phyloP scores from a whole-genome alignment of 768 basidiomycete genomes.

The Phaeotremella skinneri region DNA sequence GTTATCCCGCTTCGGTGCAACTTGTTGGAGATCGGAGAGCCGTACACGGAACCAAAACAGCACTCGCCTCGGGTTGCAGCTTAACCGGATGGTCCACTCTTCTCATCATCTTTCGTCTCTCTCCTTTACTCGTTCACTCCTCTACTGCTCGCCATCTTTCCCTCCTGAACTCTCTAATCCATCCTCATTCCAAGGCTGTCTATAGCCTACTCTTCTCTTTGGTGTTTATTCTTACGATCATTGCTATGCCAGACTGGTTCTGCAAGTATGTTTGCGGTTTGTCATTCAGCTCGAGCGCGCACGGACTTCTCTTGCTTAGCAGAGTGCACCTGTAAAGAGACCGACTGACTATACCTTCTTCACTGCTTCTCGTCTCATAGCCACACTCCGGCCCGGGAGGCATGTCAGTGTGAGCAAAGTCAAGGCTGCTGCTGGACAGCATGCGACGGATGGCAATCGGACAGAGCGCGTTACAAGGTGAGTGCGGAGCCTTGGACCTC shows the following conservation, averaged over 20 bases:
- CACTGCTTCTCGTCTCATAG: no score
- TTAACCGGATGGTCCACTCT: neutral
- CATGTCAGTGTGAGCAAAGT: neutral
- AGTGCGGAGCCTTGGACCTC: no score
- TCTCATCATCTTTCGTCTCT: neutral
- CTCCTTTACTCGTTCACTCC: no score
- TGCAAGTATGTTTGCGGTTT: neutral
- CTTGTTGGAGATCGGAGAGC: neutral
- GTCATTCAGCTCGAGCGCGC: no score
- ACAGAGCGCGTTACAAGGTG: neutral
- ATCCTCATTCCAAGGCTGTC: neutral
- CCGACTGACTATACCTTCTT: no score
- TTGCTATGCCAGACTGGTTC: neutral
- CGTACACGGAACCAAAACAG: neutral
- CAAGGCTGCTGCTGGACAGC: neutral
- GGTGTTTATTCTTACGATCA: no score
- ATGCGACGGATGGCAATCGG: neutral
- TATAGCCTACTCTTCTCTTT: no score
- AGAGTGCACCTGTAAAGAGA: no score
- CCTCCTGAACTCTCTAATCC: neutral
- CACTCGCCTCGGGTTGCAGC: neutral
- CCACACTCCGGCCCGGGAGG: neutral
- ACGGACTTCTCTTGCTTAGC: no score
- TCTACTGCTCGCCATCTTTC: no score
- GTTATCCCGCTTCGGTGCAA: neutral